phyloP scores from a whole-genome alignment of 129 eudicot species.

The Helianthus tuberosus region DNA sequence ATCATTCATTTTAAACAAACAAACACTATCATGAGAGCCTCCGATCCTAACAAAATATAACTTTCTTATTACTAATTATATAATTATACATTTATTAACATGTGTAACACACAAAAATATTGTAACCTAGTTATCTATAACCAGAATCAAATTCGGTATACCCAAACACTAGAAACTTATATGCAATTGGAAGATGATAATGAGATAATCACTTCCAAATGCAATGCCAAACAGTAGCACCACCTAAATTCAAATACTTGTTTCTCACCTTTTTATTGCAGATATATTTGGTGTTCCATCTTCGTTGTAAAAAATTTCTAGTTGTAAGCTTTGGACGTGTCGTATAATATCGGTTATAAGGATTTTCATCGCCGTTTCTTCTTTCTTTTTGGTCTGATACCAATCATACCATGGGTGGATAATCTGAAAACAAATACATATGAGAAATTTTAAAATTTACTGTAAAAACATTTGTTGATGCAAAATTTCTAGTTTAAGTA shows the following conservation, averaged over 20 bases:
- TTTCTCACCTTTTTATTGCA: constrained; percentile 56
- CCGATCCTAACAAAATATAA: no score
- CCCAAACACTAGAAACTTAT: no score
- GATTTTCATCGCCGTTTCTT: constrained; percentile 60
- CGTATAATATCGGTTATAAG: constrained; percentile 53
- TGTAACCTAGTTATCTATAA: no score
- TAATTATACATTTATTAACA: no score
- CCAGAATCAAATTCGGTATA: no score
- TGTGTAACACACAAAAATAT: no score
- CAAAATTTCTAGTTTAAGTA: constrained; percentile 22
- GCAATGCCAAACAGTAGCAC: background rate
- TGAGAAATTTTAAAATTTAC: background rate
- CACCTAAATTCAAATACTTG: background rate
- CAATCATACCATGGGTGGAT: constrained; percentile 81
- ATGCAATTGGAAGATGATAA: background rate
- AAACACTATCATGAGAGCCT: no score
- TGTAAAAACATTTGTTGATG: background rate
- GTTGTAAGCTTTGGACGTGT: constrained; percentile 45
- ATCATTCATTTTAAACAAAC: no score
- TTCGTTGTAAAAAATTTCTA: constrained; percentile 55
- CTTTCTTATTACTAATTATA: no score
- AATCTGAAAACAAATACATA: constrained; percentile 44
- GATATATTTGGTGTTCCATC: constrained; percentile 59
- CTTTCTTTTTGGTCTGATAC: constrained; percentile 63
- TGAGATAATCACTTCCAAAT: background rate